Evolutionary conservation across 768 basidiomycete genomes (phyloP), one percentile per base, ranked within the genome.

Genomic region (Leucocoprinus birnbaumii): DNA sequence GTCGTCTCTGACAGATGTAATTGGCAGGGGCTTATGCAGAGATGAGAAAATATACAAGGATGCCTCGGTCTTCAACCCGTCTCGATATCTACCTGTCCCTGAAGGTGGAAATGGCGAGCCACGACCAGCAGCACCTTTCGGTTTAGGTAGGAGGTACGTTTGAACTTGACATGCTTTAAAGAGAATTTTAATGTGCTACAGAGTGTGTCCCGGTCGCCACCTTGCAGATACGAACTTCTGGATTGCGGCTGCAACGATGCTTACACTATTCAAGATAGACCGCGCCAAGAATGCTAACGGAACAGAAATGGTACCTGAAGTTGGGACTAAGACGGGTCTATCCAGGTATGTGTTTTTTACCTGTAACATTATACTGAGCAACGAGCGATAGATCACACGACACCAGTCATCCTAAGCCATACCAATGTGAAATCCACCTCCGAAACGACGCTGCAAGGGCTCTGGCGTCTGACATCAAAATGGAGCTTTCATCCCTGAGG

Each of bases 31-130:
- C 0, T 74, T 74, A 48, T 69, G 75, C 10, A 78, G 73, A 3
- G 73, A 86, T 57, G 77, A 82, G 45, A 61, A 56, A 2, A 62
- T 80, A 5, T 87, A 74, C 63, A 75, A 76, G 0, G 68, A 83
- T 53, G 69, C 85, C 1, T 65, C 77, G 43, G 52, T 57, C 1
- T 87, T 87, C 68, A 65, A 68, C 35, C 85, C 84, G 0, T 79
- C 80, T 25, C 76, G 85, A 2, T 85, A 73, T 60, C 58, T 84
- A 14, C 58, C 60, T 0, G 26, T 6, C n/a, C 38, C 52, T 3
- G 22, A 53, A 46, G 52, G 52, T 2, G 52, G 52, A 1, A 14
- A 46, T 11, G 35, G 9, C 14, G 52, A 46, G 14, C 52, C 52
- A 3, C 18, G 21, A 24, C 43, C 52, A 2, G 27, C 16, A 9